Conservation (phyloP, 768 basidiomycete species). For the Roridomyces roridus region DNA sequence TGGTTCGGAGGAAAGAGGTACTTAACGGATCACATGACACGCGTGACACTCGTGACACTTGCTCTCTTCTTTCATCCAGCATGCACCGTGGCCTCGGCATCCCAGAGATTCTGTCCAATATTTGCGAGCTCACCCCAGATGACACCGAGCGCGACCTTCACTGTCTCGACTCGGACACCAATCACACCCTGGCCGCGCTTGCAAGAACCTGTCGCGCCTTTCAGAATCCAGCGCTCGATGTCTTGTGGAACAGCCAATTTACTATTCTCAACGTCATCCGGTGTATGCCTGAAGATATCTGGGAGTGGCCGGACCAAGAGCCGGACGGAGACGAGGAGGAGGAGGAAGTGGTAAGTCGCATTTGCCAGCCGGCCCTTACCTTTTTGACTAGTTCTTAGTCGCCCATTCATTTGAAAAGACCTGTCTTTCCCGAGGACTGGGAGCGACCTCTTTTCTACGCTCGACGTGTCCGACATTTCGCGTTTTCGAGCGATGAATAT, state of each 20-base stretch:
- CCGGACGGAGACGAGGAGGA: not conserved
- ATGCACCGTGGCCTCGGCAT: slow-evolving; percentile 6
- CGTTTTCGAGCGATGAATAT: not conserved
- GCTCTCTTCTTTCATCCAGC: too few relatives aligned
- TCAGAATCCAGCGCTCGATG: not conserved
- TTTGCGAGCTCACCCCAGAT: slow-evolving; percentile 2
- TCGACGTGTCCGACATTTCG: slow-evolving; percentile 1
- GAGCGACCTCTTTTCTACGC: slow-evolving; percentile 1
- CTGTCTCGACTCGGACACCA: slow-evolving; percentile 4
- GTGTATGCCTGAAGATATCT: slow-evolving; percentile 13
- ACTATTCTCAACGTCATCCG: not conserved
- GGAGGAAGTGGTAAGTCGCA: slow-evolving; percentile 7
- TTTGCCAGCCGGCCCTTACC: not conserved
- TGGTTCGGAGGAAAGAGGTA: too few relatives aligned
- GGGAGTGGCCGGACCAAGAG: not conserved
- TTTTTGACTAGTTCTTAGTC: not conserved
- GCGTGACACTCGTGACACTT: too few relatives aligned
- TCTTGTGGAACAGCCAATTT: not conserved
- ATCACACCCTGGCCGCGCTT: slow-evolving; percentile 1
- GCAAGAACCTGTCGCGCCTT: slow-evolving; percentile 4
- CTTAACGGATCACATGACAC: too few relatives aligned
- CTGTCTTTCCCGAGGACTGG: slow-evolving; percentile 8
- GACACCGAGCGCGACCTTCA: slow-evolving; percentile 1
- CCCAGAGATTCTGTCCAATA: slow-evolving; percentile 4
- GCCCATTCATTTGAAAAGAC: not conserved